phyloP scores from a whole-genome alignment of 768 basidiomycete species.

The Tylopilus sp. region DNA sequence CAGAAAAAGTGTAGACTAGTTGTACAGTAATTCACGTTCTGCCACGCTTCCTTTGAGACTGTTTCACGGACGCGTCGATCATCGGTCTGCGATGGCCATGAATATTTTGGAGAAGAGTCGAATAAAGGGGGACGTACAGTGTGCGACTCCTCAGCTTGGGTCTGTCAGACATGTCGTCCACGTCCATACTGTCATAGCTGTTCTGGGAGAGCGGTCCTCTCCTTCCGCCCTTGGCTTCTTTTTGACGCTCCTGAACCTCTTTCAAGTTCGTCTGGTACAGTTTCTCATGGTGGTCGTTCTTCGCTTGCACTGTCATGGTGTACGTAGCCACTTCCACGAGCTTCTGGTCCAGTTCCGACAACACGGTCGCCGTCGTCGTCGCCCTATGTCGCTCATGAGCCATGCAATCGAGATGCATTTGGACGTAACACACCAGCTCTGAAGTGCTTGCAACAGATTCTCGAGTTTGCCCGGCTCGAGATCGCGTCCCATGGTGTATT shows the following conservation, averaged over 20 bases:
- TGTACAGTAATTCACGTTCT: slow-evolving; percentile 35
- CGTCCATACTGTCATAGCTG: slow-evolving; percentile 52
- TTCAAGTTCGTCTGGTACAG: slow-evolving; percentile 50
- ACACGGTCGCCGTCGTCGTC: slow-evolving; percentile 63
- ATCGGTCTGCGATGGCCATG: slow-evolving; percentile 24
- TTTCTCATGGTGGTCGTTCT: slow-evolving; percentile 55
- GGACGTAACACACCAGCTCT: slow-evolving; percentile 61
- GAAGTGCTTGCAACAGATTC: slow-evolving; percentile 54
- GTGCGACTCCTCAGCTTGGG: slow-evolving; percentile 54
- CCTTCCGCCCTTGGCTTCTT: slow-evolving; percentile 48
- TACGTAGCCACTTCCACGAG: slow-evolving; percentile 53
- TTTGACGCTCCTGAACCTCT: slow-evolving; percentile 62
- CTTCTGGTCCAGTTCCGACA: slow-evolving; percentile 70
- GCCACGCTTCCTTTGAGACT: slow-evolving; percentile 56
- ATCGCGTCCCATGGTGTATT: slow-evolving; percentile 91
- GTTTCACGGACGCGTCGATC: slow-evolving; percentile 41
- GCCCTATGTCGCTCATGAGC: slow-evolving; percentile 47
- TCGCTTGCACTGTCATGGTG: slow-evolving; percentile 35
- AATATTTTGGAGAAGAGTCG: not conserved
- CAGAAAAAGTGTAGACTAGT: not conserved
- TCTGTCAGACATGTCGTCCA: slow-evolving; percentile 54
- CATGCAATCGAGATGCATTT: not conserved
- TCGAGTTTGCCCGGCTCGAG: slow-evolving; percentile 73
- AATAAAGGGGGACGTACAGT: slow-evolving; percentile 32
- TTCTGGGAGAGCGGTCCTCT: slow-evolving; percentile 15